A percentile compares a stretch with the other conserved stretches of the same genome.
Evolutionary conservation across 192 early-diverging fungal species (phyloP).

Genomic region (Thamnidium elegans): DNA sequence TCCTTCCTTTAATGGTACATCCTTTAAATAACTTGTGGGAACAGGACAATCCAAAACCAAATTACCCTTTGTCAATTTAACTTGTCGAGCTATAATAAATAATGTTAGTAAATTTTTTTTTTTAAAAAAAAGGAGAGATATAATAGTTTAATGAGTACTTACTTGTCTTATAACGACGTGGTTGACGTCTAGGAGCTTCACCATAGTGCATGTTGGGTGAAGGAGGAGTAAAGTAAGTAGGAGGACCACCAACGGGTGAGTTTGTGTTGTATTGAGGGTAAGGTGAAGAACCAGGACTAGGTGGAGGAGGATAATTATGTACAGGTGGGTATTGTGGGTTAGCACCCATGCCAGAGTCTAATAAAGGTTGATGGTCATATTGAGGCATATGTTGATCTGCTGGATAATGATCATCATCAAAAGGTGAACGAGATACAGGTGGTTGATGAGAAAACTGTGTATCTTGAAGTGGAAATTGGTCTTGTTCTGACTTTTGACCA

Average conservation of each 20-base stretch:
- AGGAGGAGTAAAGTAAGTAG: constrained; percentile 19
- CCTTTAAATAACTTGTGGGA: constrained; percentile 48
- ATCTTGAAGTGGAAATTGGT: constrained; percentile 39
- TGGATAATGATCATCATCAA: constrained; percentile 32
- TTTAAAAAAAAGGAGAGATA: background rate
- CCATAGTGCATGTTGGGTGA: constrained; percentile 38
- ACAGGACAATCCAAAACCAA: constrained; percentile 72
- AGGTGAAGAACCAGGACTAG: constrained; percentile 1
- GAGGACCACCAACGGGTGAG: constrained; percentile 24
- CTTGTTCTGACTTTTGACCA: constrained; percentile 13
- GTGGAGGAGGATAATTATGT: constrained; percentile 9
- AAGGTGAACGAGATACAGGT: constrained; percentile 24
- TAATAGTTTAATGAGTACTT: constrained; percentile 14
- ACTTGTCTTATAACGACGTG: constrained; percentile 51
- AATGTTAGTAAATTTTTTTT: background rate
- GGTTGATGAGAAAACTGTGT: constrained; percentile 30
- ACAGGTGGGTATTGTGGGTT: constrained; percentile 1
- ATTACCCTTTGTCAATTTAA: constrained; percentile 65
- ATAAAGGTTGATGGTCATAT: constrained; percentile 21
- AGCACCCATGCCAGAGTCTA: constrained; percentile 2
- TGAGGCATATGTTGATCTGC: constrained; percentile 12
- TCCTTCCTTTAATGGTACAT: constrained; percentile 43
- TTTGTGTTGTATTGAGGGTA: constrained; percentile 24
- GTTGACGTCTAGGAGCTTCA: constrained; percentile 42
- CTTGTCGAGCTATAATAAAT: constrained; percentile 29